These are phyloP conservation scores for Mallotus nudiflorus DNA, from an alignment of 345 rosid species.

Conservation along the genomic window DNA sequence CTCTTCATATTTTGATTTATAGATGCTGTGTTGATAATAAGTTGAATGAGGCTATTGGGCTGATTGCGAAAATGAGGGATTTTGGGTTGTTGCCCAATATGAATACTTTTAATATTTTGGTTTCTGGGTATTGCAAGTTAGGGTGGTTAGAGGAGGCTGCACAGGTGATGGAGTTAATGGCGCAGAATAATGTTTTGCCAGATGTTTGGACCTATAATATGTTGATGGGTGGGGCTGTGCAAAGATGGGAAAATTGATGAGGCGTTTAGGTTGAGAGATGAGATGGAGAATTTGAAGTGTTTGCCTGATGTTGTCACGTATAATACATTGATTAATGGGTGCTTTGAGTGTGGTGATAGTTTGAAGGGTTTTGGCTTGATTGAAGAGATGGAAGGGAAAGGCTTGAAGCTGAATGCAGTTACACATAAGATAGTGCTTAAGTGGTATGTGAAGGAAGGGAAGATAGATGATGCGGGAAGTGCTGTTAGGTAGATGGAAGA, in stretches of 20 bases:
- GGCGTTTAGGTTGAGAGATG: conserved; percentile 58
- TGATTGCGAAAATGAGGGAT: conserved; percentile 56
- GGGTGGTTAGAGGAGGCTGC: conserved; percentile 76
- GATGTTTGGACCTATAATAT: conserved; percentile 71
- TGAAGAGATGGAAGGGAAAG: conserved; percentile 61
- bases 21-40: conserved; percentile 72
- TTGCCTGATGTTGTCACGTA: conserved; percentile 77
- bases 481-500: conserved; percentile 55
- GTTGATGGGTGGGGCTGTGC: conserved; percentile 64
- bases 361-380: conserved; percentile 54
- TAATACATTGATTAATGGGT: conserved; percentile 77
- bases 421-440: conserved; percentile 65
- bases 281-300: conserved; percentile 65
- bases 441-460: conserved; percentile 74
- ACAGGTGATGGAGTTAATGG: conserved; percentile 69
- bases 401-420: conserved; percentile 54
- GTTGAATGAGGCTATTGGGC: conserved; percentile 47
- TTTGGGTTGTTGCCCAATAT: conserved; percentile 61
- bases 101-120: conserved; percentile 58
- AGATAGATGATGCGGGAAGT: conserved; percentile 57
- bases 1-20: conserved; percentile 63
- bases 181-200: conserved; percentile 47
- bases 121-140: conserved; percentile 69
- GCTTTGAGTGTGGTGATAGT: conserved; percentile 48
- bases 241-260: conserved; percentile 54